Evolutionary conservation across 2,329 filamentous ascomycete genomes (phyloP), one percentile per base, ranked within the genome.

Genomic region (Claviceps sp.): DNA sequence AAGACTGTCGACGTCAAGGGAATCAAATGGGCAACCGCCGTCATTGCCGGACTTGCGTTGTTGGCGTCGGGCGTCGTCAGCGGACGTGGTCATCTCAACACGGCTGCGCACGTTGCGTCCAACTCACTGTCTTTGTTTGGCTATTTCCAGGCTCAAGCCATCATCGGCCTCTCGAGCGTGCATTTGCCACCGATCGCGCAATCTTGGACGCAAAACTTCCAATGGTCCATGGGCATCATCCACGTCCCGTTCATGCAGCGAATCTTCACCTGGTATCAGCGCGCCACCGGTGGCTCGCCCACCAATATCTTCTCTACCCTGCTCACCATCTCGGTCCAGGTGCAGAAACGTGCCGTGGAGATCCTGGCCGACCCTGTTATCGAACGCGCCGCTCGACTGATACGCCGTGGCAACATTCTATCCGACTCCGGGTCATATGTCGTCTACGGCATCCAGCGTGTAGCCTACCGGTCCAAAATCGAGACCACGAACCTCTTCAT

Each of bases 211-310:
- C 90, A 95, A 70, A 91, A 95, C 70, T 95, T 96, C 72, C 86
- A 94, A 65, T 96, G 90, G 90, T 93, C 85, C 63, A 91, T 96
- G 87, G 90, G 90, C 60, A 89, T 96, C 61, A 95, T 96, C 61
- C 79, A 79, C 51, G 76, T 95, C 45, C 74, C 73, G 9, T 96
- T 94, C 66, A 78, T 95, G 70, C 88, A 96, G 70, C 74, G 74
- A 40, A 85, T 95, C 62, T 87, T 88, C 55, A 95, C 89, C 30
- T 96, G 90, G 90, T 96, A 95, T 65, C 90, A 95, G 70, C 85
- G 90, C 55, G 80, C 90, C 2, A 96, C 90, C 1, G 90, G 90
- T 50, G 90, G 90, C 57, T 88, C 78, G 1, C 86, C 90, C 0
- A 82, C 88, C 7, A 85, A 81, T n/a, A 74, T 94, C 37, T 78